Percentiles rank a stretch among this genome's conserved stretches.
These are phyloP conservation scores for Macrolepiota dolichaula DNA, from an alignment of 768 basidiomycete species.

Conservation along the genomic window DNA sequence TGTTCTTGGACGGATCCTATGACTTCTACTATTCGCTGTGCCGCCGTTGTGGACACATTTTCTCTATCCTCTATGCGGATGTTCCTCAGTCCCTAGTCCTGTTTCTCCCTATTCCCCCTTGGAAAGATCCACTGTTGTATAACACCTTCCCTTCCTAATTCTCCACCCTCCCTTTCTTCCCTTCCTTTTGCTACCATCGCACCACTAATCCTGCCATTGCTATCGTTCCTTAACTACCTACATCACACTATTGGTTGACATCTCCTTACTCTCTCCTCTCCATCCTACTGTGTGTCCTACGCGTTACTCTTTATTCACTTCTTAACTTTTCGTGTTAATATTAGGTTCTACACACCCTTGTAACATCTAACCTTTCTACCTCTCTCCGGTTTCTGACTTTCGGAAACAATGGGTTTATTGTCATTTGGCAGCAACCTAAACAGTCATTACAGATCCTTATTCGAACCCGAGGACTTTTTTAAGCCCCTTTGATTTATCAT, in stretches of 20 bases:
- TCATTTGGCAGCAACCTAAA: neutral
- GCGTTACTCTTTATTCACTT: neutral
- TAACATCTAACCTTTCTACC: slow-evolving; percentile 2
- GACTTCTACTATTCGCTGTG: neutral
- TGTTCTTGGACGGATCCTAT: neutral
- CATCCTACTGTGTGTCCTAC: neutral
- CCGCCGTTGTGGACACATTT: neutral
- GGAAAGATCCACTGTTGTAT: slow-evolving; percentile 4
- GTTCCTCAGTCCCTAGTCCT: neutral
- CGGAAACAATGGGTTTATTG: neutral
- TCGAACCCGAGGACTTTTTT: slow-evolving; percentile 1
- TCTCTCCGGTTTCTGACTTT: neutral
- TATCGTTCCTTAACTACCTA: neutral
- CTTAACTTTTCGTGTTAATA: neutral
- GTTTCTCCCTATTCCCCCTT: neutral
- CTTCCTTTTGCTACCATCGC: neutral
- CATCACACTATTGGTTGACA: slow-evolving; percentile 10
- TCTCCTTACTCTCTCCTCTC: slow-evolving; percentile 12
- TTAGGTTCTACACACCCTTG: neutral
- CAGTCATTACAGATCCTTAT: neutral
- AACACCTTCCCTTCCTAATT: slow-evolving; percentile 4
- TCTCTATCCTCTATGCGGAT: neutral
- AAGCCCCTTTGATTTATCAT: slow-evolving; percentile 15
- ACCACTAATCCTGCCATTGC: neutral
- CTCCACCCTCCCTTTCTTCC: neutral